phyloP scores from a whole-genome alignment of 164 flowering plant genomes.

The Dillenia turbinata region DNA sequence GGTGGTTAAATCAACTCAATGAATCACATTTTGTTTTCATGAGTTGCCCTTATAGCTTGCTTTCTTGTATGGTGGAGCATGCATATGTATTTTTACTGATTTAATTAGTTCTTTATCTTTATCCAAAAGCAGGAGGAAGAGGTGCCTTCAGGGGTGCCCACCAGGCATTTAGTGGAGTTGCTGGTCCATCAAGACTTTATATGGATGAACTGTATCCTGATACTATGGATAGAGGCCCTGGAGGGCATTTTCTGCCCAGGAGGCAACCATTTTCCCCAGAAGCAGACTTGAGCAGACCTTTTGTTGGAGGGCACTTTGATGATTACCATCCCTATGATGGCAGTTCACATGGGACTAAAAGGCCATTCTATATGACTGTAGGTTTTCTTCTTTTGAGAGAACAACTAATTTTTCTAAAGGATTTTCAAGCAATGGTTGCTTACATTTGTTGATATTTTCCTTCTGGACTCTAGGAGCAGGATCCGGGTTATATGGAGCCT shows the following conservation, averaged over 20 bases:
- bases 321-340: slow-evolving; percentile 50
- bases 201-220: slow-evolving; percentile 36
- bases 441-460: not conserved
- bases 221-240: slow-evolving; percentile 29
- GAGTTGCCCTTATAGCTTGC: not conserved
- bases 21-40: not conserved
- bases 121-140: slow-evolving; percentile 37
- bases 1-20: slow-evolving; percentile 21
- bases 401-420: not conserved
- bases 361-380: slow-evolving; percentile 53
- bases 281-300: slow-evolving; percentile 37
- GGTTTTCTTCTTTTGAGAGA: slow-evolving; percentile 9
- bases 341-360: slow-evolving; percentile 41
- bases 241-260: slow-evolving; percentile 24
- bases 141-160: slow-evolving; percentile 32
- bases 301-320: slow-evolving; percentile 37
- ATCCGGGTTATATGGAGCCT: slow-evolving; percentile 51
- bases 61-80: too few species aligned
- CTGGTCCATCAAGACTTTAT: slow-evolving; percentile 31
- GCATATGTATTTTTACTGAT: not conserved
- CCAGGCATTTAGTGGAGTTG: slow-evolving; percentile 20
- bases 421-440: not conserved
- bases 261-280: slow-evolving; percentile 45
- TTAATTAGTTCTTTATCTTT: not conserved
- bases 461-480: slow-evolving; percentile 34